phyloP scores from a whole-genome alignment of 2,329 filamentous ascomycete genomes.

The Phaeoacremonium minimum region DNA sequence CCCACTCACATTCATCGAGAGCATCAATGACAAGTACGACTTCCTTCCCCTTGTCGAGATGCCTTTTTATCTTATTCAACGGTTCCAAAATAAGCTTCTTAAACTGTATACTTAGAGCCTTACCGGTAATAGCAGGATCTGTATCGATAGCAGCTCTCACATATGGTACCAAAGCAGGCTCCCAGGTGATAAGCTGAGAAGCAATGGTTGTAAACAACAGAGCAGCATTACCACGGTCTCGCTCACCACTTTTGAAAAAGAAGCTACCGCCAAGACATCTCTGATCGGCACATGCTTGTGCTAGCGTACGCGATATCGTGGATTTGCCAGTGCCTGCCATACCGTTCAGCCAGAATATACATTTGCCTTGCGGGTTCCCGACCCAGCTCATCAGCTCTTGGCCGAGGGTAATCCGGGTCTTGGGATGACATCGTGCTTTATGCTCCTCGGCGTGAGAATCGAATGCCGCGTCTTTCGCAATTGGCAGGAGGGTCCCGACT shows the following conservation, averaged over 20 bases:
- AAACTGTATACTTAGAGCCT: slow-evolving; percentile 30
- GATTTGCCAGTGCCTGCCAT: slow-evolving; percentile 35
- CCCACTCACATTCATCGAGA: slow-evolving; percentile 38
- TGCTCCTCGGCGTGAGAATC: slow-evolving; percentile 14
- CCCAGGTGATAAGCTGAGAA: slow-evolving; percentile 16
- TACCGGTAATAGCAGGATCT: slow-evolving; percentile 22
- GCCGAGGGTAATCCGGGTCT: slow-evolving; percentile 25
- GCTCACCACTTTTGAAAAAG: slow-evolving; percentile 9
- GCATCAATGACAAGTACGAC: slow-evolving; percentile 38
- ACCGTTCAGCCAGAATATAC: slow-evolving; percentile 30
- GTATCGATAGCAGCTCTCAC: slow-evolving; percentile 30
- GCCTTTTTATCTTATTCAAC: slow-evolving; percentile 21
- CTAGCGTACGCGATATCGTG: slow-evolving; percentile 28
- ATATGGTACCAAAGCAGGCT: slow-evolving; percentile 18
- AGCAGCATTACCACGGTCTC: not conserved
- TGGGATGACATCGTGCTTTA: slow-evolving; percentile 21
- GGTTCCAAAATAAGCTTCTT: slow-evolving; percentile 31
- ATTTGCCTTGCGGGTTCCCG: slow-evolving; percentile 10
- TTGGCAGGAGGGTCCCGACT: slow-evolving; percentile 5
- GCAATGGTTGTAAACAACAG: slow-evolving; percentile 1
- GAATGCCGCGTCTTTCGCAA: slow-evolving; percentile 5
- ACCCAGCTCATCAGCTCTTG: slow-evolving; percentile 22
- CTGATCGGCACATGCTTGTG: slow-evolving; percentile 4
- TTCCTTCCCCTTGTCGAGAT: slow-evolving; percentile 10
- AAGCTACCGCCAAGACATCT: slow-evolving; percentile 14